Evolutionary conservation across 2,329 filamentous ascomycete genomes (phyloP), one percentile per base, ranked within the genome.

Genomic region (Iodosphaeria phyllophila): DNA sequence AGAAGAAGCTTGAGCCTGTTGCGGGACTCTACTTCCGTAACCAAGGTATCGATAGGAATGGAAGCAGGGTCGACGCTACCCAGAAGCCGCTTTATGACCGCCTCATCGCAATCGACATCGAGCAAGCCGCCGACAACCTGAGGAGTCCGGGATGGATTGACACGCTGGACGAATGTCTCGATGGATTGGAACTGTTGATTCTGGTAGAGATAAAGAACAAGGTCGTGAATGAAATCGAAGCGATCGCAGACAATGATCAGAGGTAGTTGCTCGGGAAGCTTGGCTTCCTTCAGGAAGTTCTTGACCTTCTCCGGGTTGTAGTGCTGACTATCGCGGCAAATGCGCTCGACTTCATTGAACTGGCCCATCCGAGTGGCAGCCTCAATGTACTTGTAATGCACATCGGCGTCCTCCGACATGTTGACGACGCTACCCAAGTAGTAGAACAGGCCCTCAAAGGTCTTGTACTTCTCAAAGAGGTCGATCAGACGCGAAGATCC

Each of bases 101-200:
- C 66, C 59, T 98, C 89, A 20, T 98, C 91, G 40, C 89, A 98
- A 44, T 98, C 89, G 26, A 98, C 89, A 43, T 98, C 89, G 24
- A 98, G 63, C 16, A 98, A 60, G 18, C 84, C 89, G 38, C 89
- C 89, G 36, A 98, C 71, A 32, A 98, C 89, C 29, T 83, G 78
- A 5, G 89, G 89, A 5, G 91, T 89, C 39, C 89, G 65, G 10
- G 75, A 63, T 5, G 89, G 84, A 55, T 98, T 98, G 39, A 98
- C 84, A 22, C 82, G 76, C 59, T 98, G 89, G 15, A 98, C 89
- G 40, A 98, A 98, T 7, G 91, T 74, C 56, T 98, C 89, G 35
- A 98, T 98, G 1, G 89, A 92, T 57, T 92, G 83, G 66, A 93
- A 98, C 46, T 95, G 86, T 53, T 98, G 86, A 54, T 92, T 92